Percentiles rank a stretch among this genome's conserved stretches.
Conservation (phyloP, 2,329 filamentous ascomycete species). For the Colletotrichum tofieldiae region DNA sequence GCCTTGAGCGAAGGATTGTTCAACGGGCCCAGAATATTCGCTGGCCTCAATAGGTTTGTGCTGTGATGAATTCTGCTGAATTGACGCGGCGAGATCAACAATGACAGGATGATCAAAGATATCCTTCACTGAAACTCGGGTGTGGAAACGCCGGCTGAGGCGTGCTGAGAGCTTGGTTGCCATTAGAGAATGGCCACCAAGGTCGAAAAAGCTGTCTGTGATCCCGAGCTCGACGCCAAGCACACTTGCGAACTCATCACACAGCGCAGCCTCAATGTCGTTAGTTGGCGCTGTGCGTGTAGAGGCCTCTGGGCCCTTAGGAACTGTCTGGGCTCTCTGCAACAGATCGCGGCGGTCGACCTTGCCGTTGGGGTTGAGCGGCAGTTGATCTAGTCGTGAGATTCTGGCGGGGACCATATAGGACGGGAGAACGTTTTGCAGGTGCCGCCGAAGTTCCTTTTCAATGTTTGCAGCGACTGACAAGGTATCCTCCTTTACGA, state of each 20-base stretch:
- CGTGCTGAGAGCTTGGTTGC: slow-evolving; percentile 24
- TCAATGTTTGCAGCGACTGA: neutral
- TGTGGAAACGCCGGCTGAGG: slow-evolving; percentile 20
- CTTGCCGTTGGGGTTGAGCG: slow-evolving; percentile 48
- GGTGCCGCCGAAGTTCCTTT: neutral
- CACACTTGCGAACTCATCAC: slow-evolving; percentile 25
- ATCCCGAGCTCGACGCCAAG: slow-evolving; percentile 28
- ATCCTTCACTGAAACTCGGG: slow-evolving; percentile 32
- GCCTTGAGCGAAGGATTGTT: slow-evolving; percentile 46
- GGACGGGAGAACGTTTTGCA: neutral
- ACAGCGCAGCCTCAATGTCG: slow-evolving; percentile 44
- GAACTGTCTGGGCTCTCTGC: neutral
- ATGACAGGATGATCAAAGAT: slow-evolving; percentile 29
- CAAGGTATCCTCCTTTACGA: neutral
- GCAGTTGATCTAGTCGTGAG: slow-evolving; percentile 43
- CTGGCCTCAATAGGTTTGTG: neutral
- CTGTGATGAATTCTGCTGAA: neutral
- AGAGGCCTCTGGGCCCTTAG: too few species aligned
- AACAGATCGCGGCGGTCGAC: slow-evolving; percentile 42
- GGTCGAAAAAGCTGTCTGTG: slow-evolving; percentile 40
- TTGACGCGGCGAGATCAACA: neutral
- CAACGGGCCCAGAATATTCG: slow-evolving; percentile 14
- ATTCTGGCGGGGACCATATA: slow-evolving; percentile 49
- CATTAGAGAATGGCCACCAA: slow-evolving; percentile 40
- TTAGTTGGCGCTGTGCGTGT: slow-evolving; percentile 17